Percentiles rank a stretch among this genome's conserved stretches.
Conservation (phyloP, 192 early-diverging fungal genomes). For the Endogone sp. region DNA sequence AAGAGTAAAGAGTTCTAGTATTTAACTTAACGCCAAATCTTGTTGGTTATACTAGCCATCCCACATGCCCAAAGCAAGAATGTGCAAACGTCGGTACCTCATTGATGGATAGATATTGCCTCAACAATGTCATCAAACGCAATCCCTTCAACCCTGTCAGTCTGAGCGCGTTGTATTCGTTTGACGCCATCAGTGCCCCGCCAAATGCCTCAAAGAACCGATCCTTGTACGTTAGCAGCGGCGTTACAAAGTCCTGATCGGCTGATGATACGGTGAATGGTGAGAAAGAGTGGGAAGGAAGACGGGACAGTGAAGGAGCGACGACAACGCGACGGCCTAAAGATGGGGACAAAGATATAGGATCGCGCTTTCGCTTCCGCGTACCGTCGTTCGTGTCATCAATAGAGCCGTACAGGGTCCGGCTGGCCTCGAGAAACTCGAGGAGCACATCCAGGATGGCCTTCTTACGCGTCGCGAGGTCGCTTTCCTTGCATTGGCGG, state of each 20-base stretch:
- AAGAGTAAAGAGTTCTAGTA: too few species aligned
- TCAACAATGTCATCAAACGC: constrained; percentile 54
- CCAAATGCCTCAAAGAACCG: constrained; percentile 73
- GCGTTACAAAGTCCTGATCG: constrained; percentile 51
- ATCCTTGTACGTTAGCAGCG: constrained; percentile 69
- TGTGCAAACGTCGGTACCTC: too few species aligned
- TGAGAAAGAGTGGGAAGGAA: neutral
- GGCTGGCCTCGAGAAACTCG: constrained; percentile 68
- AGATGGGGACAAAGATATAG: neutral
- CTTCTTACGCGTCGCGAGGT: constrained; percentile 54
- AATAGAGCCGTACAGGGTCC: constrained; percentile 52
- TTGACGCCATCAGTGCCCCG: constrained; percentile 57
- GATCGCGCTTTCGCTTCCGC: neutral
- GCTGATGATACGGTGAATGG: constrained; percentile 15
- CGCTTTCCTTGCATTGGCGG: constrained; percentile 51
- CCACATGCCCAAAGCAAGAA: neutral
- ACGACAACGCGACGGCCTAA: neutral
- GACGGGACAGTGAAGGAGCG: neutral
- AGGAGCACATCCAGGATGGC: constrained; percentile 66
- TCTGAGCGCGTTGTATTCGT: constrained; percentile 73
- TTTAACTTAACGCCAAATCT: too few species aligned
- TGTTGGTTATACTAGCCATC: too few species aligned
- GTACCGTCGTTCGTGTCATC: constrained; percentile 32
- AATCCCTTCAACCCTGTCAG: constrained; percentile 72
- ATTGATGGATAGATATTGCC: constrained; percentile 48